Conservation (phyloP, 1,284 basidiomycete species). For the Heliocybe sulcata region DNA sequence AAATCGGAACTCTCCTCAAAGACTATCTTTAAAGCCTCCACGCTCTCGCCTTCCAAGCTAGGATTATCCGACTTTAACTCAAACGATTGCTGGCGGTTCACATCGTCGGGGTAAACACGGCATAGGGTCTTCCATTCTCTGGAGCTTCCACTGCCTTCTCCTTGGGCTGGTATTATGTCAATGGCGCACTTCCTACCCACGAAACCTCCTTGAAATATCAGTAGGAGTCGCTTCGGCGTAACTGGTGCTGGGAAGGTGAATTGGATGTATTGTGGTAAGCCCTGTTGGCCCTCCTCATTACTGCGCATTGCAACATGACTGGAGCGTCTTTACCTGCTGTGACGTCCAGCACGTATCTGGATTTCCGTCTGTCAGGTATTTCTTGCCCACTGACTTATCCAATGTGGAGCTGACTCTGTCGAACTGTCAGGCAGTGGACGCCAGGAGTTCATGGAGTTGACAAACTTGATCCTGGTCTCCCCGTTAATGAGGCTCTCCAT, state of each 20-base stretch:
- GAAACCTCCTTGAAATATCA: slow-evolving; percentile 82
- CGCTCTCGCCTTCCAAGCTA: slow-evolving; percentile 17
- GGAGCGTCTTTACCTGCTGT: slow-evolving; percentile 44
- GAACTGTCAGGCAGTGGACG: background rate
- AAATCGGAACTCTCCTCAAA: slow-evolving; percentile 77
- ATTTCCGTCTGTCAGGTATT: slow-evolving; percentile 59
- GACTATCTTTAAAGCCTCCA: slow-evolving; percentile 49
- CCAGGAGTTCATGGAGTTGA: slow-evolving; percentile 5
- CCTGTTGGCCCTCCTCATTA: slow-evolving; percentile 29
- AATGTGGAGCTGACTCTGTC: slow-evolving; percentile 78
- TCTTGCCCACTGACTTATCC: slow-evolving; percentile 72
- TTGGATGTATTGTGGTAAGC: slow-evolving; percentile 68
- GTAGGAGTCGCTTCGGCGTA: slow-evolving; percentile 41
- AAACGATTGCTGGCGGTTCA: slow-evolving; percentile 65
- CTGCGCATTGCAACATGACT: background rate
- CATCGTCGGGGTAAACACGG: slow-evolving; percentile 67
- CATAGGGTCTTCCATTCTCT: slow-evolving; percentile 40
- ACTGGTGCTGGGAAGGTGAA: slow-evolving; percentile 47
- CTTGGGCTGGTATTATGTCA: slow-evolving; percentile 23
- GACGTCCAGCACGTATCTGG: slow-evolving; percentile 83
- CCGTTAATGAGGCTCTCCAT: slow-evolving; percentile 24
- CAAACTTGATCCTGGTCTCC: slow-evolving; percentile 49
- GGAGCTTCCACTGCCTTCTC: slow-evolving; percentile 5
- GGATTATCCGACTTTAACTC: slow-evolving; percentile 27
- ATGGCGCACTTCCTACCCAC: slow-evolving; percentile 60